phyloP scores from a whole-genome alignment of 768 basidiomycete genomes.

The Leccinum olivaceopallidum region DNA sequence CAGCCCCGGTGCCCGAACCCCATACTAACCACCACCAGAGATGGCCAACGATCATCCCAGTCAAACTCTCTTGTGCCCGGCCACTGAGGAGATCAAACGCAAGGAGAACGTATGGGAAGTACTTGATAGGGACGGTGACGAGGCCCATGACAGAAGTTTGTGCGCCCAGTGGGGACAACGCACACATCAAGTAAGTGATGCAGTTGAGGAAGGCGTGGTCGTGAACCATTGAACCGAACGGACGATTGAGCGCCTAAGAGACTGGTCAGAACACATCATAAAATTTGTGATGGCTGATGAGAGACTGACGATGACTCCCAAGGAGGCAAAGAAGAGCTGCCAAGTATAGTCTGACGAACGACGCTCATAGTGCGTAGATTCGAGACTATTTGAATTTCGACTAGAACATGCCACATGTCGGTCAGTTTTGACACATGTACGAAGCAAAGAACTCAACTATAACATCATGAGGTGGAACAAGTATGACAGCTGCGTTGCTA shows the following conservation, averaged over 20 bases:
- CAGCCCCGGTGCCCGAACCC: constrained; percentile 43
- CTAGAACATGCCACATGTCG: constrained; percentile 37
- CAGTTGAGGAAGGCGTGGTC: constrained; percentile 64
- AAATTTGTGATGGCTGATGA: not conserved
- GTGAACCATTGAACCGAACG: constrained; percentile 57
- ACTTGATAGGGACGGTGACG: constrained; percentile 67
- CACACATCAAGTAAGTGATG: constrained; percentile 67
- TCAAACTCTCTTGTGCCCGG: constrained; percentile 60
- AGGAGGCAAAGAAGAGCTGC: constrained; percentile 60
- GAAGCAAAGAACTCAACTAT: constrained; percentile 33
- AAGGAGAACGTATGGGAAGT: constrained; percentile 75
- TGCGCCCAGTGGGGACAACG: constrained; percentile 62
- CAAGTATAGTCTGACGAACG: constrained; percentile 77
- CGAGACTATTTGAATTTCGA: constrained; percentile 64
- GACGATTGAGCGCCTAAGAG: constrained; percentile 55
- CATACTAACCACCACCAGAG: constrained; percentile 79
- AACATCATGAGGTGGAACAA: constrained; percentile 46
- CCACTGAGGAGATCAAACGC: constrained; percentile 67
- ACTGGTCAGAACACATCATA: not conserved
- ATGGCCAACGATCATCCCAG: constrained; percentile 78
- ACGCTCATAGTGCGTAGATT: constrained; percentile 54
- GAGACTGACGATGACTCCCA: constrained; percentile 58
- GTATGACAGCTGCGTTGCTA: constrained; percentile 35
- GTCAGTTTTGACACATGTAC: not conserved
- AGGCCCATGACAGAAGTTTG: constrained; percentile 81